A percentile compares a stretch with the other conserved stretches of the same genome.
Conservation (phyloP, 148 eudicot genomes). For the Dysphania ambrosioides region DNA sequence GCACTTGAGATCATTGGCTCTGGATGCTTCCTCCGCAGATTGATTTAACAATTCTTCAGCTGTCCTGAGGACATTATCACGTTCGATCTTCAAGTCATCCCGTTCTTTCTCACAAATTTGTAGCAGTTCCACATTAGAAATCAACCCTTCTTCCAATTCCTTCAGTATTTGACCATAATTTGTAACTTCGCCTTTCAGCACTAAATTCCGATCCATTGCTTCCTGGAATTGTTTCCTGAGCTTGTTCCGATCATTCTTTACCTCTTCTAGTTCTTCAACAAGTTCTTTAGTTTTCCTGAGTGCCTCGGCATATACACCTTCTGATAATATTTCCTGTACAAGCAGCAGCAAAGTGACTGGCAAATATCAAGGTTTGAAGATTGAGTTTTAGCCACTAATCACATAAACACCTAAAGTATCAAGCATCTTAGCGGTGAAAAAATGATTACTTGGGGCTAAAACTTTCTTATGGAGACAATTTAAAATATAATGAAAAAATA, state of each 20-base stretch:
- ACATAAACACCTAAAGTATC: neutral
- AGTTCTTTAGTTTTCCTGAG: conserved; percentile 22
- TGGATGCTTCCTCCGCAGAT: conserved; percentile 23
- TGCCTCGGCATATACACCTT: conserved; percentile 22
- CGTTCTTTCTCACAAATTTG: conserved; percentile 33
- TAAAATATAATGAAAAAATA: neutral
- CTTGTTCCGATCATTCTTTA: conserved; percentile 24
- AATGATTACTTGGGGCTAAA: neutral
- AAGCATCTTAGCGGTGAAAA: neutral
- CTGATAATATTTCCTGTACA: conserved; percentile 26
- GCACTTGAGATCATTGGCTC: conserved; percentile 13
- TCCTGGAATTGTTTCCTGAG: conserved; percentile 26
- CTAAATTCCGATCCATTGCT: conserved; percentile 28
- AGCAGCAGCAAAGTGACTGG: conserved; percentile 8
- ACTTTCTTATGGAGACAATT: neutral
- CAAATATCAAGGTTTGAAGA: neutral
- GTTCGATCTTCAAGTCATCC: conserved; percentile 33
- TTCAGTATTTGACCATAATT: conserved; percentile 33
- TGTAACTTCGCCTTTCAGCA: conserved; percentile 24
- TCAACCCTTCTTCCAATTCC: conserved; percentile 31
- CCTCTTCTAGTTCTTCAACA: conserved; percentile 28
- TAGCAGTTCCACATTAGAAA: conserved; percentile 29
- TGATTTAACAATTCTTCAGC: conserved; percentile 36
- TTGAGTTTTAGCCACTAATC: neutral
- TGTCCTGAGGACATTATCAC: conserved; percentile 32